These are phyloP conservation scores for Fistulinella cinereoalba DNA, from an alignment of 1,284 basidiomycete species.

Conservation along the genomic window DNA sequence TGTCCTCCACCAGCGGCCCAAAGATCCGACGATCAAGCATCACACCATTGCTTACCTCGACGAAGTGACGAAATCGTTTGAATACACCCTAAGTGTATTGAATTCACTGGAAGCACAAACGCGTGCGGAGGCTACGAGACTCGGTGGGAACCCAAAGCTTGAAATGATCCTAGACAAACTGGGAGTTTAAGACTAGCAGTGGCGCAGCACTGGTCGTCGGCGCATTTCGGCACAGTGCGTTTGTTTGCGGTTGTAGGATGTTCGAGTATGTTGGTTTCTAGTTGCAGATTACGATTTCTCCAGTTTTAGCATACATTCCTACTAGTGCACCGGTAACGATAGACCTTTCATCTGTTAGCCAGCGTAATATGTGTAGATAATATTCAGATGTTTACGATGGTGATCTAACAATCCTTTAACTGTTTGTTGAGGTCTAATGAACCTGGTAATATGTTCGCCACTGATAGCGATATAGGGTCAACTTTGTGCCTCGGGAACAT, in stretches of 20 bases:
- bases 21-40: constrained; percentile 71
- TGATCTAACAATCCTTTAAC: no score
- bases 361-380: no score
- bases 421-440: not conserved
- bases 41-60: constrained; percentile 78
- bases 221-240: no score
- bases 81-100: constrained; percentile 63
- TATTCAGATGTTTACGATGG: no score
- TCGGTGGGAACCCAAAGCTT: constrained; percentile 26
- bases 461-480: not conserved
- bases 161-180: constrained; percentile 25
- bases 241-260: no score
- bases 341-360: no score
- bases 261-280: no score
- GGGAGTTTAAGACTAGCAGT: constrained; percentile 1
- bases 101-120: constrained; percentile 50
- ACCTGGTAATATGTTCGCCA: not conserved
- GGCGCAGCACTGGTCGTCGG: constrained; percentile 7
- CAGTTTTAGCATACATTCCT: no score
- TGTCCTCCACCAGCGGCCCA: constrained; percentile 81
- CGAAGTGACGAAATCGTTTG: constrained; percentile 65
- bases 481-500: not conserved
- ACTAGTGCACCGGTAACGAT: no score
- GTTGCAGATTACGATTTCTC: no score
- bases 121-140: constrained; percentile 23